Conservation (phyloP, 345 rosid genomes). For the Dipteronia sinensis region DNA sequence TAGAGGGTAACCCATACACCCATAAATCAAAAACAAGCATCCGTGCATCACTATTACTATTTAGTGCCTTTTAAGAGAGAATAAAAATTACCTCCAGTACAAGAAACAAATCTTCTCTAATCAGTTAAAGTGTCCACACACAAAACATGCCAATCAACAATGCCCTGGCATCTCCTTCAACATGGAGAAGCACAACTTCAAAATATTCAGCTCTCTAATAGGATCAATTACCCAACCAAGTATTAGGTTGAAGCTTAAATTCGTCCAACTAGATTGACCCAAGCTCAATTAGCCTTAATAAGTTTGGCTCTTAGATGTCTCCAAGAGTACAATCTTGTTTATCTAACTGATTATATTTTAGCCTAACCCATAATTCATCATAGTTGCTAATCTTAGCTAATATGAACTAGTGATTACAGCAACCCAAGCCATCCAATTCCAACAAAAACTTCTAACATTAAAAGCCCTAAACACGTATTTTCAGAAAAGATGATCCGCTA, state of each 20-base stretch:
- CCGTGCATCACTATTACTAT: background rate
- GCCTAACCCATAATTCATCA: background rate
- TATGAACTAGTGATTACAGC: background rate
- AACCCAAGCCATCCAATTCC: background rate
- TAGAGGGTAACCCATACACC: background rate
- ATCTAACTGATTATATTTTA: background rate
- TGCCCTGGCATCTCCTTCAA: background rate
- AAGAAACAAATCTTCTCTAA: background rate
- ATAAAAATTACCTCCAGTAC: background rate
- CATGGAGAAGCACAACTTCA: constrained; percentile 8
- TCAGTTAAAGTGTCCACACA: background rate
- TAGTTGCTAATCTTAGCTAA: background rate
- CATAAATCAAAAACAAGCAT: background rate
- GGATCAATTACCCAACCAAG: background rate
- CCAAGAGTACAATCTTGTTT: background rate
- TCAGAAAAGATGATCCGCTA: background rate
- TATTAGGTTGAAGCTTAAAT: background rate
- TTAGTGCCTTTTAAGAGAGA: background rate
- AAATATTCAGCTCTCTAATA: background rate
- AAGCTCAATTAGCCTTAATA: constrained; percentile 4
- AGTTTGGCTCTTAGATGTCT: background rate
- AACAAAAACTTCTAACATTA: background rate
- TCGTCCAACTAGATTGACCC: constrained; percentile 1
- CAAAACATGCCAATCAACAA: constrained; percentile 5
- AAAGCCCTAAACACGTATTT: background rate